Conservation (phyloP, 768 basidiomycete species). For the Rubroboletus pulcherrimus region DNA sequence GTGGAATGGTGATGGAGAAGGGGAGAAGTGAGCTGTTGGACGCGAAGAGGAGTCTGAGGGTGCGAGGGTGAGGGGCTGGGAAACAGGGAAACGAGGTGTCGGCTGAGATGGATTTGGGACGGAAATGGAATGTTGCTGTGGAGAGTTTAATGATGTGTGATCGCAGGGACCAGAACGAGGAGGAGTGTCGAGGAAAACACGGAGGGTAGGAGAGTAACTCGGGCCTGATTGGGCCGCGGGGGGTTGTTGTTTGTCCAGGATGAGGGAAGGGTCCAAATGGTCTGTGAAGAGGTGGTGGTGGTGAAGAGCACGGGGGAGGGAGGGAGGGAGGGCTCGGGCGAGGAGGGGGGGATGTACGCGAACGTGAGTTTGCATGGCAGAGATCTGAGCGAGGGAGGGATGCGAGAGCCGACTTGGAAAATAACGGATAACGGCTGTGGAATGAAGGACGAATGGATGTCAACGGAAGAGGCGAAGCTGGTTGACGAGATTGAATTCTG, state of each 20-base stretch:
- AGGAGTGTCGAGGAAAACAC: conserved; percentile 28
- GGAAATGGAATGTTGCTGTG: conserved; percentile 10
- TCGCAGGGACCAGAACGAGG: conserved; percentile 32
- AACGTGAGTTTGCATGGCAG: conserved; percentile 26
- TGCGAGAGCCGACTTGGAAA: conserved; percentile 16
- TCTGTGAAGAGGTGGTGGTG: conserved; percentile 25
- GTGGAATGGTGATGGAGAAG: conserved; percentile 46
- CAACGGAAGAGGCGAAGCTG: conserved; percentile 7
- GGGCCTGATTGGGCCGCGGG: conserved; percentile 34
- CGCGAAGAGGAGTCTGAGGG: not conserved
- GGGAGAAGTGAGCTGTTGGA: conserved; percentile 25
- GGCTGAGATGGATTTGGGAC: conserved; percentile 15
- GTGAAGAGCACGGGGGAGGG: conserved; percentile 11
- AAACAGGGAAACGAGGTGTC: conserved; percentile 17
- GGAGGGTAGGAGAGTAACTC: conserved; percentile 31
- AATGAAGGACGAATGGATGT: conserved; percentile 17
- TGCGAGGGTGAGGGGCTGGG: conserved; percentile 13
- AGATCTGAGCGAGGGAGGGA: conserved; percentile 9
- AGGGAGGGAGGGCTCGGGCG: conserved; percentile 1
- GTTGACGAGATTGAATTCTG: conserved; percentile 23
- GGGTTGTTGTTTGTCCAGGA: conserved; percentile 35
- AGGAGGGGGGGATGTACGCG: conserved; percentile 26
- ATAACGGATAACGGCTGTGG: conserved; percentile 13
- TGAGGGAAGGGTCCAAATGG: conserved; percentile 26
- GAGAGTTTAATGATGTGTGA: conserved; percentile 24